A percentile compares a stretch with the other conserved stretches of the same genome.
phyloP scores from a whole-genome alignment of 2,329 filamentous ascomycete species.

The Arthrinium puccinioides region DNA sequence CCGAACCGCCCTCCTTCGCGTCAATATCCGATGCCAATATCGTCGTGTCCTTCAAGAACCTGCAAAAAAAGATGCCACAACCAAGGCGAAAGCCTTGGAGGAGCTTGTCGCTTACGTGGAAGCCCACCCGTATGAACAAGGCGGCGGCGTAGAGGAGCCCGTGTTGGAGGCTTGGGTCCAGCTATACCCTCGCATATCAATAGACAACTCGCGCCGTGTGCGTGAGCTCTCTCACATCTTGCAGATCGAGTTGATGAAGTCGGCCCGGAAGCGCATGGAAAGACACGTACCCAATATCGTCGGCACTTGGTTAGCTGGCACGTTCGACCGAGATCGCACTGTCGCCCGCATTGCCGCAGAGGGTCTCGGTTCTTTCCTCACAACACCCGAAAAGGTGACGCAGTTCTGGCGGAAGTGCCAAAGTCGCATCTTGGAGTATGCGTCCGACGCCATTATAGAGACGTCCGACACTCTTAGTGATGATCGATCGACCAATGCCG shows the following conservation, averaged over 20 bases:
- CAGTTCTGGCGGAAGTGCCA: slow-evolving; percentile 80
- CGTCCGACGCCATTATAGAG: slow-evolving; percentile 72
- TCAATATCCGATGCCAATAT: slow-evolving; percentile 72
- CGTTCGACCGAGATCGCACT: slow-evolving; percentile 75
- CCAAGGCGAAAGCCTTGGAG: slow-evolving; percentile 84
- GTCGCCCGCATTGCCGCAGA: slow-evolving; percentile 72
- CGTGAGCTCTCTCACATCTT: slow-evolving; percentile 77
- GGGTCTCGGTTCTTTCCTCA: slow-evolving; percentile 68
- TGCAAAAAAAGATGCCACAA: slow-evolving; percentile 91
- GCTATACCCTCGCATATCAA: slow-evolving; percentile 81
- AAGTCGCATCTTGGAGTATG: slow-evolving; percentile 72
- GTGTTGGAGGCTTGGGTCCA: slow-evolving; percentile 87
- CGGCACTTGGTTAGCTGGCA: slow-evolving; percentile 84
- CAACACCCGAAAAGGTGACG: slow-evolving; percentile 69
- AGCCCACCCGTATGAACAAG: slow-evolving; percentile 41
- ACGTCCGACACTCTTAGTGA: slow-evolving; percentile 80
- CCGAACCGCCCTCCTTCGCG: slow-evolving; percentile 76
- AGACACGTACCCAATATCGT: slow-evolving; percentile 70
- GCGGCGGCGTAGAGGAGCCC: slow-evolving; percentile 66
- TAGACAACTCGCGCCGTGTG: slow-evolving; percentile 81
- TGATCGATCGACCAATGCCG: slow-evolving; percentile 72
- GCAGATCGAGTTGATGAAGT: slow-evolving; percentile 56
- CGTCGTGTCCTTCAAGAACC: slow-evolving; percentile 85
- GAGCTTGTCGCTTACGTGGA: slow-evolving; percentile 65
- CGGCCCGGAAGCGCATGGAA: slow-evolving; percentile 74